These are phyloP conservation scores for Xylariaceae sp. DNA, from an alignment of 2,329 filamentous ascomycete genomes.

Conservation along the genomic window DNA sequence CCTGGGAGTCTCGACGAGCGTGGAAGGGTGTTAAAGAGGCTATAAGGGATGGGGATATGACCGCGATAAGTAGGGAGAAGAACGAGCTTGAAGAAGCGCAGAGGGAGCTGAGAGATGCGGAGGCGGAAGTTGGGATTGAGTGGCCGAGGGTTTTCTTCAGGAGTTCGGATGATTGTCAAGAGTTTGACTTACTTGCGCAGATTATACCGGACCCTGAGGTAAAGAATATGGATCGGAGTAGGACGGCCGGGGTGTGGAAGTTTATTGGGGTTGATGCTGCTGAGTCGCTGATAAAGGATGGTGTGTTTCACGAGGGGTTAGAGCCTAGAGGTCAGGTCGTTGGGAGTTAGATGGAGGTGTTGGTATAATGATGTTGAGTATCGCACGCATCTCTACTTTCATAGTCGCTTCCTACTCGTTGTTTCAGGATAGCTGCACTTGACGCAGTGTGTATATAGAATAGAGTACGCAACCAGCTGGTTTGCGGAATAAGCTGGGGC, in stretches of 20 bases:
- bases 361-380: no score
- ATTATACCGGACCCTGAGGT: conserved; percentile 15
- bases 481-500: no score
- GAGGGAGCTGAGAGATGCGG: conserved; percentile 20
- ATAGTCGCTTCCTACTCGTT: no score
- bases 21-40: conserved; percentile 19
- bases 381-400: no score
- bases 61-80: conserved; percentile 14
- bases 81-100: conserved; percentile 22
- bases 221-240: conserved; percentile 6
- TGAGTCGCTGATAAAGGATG: conserved; percentile 18
- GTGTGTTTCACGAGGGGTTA: conserved; percentile 12
- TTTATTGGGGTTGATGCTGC: conserved; percentile 19
- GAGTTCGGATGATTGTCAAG: conserved; percentile 2
- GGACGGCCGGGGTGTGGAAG: conserved; percentile 22
- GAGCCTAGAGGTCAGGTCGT: conserved; percentile 15
- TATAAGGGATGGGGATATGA: conserved; percentile 17
- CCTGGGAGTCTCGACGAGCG: conserved; percentile 25
- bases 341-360: no score
- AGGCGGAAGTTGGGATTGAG: conserved; percentile 12
- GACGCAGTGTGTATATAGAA: no score
- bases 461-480: no score
- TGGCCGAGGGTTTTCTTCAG: conserved; percentile 25
- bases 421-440: no score
- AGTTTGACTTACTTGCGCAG: conserved; percentile 19